Evolutionary conservation across 306 rosid species (phyloP).

Genomic region (Vigna hirtella): DNA sequence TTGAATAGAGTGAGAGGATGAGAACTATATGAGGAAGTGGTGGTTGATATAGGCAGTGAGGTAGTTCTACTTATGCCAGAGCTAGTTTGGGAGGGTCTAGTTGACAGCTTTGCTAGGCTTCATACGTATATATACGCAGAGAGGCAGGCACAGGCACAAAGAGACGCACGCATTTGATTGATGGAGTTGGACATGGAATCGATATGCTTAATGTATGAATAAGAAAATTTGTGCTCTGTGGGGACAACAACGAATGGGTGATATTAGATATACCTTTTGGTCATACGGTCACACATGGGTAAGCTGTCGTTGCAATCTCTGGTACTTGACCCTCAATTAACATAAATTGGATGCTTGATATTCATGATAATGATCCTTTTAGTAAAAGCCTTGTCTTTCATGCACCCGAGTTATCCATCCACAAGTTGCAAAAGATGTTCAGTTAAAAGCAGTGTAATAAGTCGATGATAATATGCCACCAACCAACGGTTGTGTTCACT

Average conservation of each 20-base stretch:
- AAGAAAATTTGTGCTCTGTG: constrained; percentile 60
- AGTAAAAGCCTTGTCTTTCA: not conserved
- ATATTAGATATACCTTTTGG: constrained; percentile 55
- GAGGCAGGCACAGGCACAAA: constrained; percentile 10
- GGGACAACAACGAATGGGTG: constrained; percentile 85
- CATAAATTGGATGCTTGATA: constrained; percentile 42
- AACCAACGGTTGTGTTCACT: constrained; percentile 35
- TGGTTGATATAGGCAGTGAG: not conserved
- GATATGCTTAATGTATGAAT: constrained; percentile 60
- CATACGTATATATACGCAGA: constrained; percentile 12
- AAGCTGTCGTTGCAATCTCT: constrained; percentile 47
- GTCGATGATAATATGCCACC: constrained; percentile 23
- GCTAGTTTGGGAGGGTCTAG: constrained; percentile 46
- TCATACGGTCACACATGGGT: constrained; percentile 62
- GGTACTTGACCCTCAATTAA: constrained; percentile 39
- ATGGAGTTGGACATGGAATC: constrained; percentile 65
- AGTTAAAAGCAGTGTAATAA: constrained; percentile 1
- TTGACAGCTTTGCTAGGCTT: constrained; percentile 47
- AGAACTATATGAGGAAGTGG: constrained; percentile 25
- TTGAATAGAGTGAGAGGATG: constrained; percentile 57
- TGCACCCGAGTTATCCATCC: not conserved
- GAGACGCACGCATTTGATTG: constrained; percentile 61
- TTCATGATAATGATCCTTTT: constrained; percentile 41
- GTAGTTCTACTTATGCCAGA: constrained; percentile 36
- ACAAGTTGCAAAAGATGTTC: constrained; percentile 41